phyloP scores from a whole-genome alignment of 768 basidiomycete genomes.

The Lepiota brunneoincarnata region DNA sequence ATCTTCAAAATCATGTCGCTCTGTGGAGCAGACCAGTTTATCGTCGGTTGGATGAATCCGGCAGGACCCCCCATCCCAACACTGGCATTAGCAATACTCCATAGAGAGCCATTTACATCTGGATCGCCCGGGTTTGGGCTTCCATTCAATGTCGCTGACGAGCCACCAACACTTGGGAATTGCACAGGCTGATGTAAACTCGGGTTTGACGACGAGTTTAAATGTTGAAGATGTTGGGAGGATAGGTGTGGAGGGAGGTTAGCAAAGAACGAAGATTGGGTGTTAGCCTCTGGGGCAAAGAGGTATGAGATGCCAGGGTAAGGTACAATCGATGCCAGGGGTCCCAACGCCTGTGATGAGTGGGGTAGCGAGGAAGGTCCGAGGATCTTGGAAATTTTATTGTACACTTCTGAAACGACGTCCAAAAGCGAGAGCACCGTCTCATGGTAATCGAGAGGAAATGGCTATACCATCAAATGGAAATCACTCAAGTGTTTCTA shows the following conservation, averaged over 20 bases:
- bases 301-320: conserved; percentile 84
- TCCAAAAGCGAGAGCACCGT: conserved; percentile 86
- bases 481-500: conserved; percentile 5
- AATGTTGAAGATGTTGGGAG: conserved; percentile 23
- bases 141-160: conserved; percentile 4
- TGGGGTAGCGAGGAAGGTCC: conserved; percentile 78
- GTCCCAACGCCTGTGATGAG: conserved; percentile 70
- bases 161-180: conserved; percentile 7
- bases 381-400: conserved; percentile 80
- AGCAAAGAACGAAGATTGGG: neutral
- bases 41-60: conserved; percentile 41
- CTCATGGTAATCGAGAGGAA: conserved; percentile 86
- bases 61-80: conserved; percentile 18
- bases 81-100: conserved; percentile 66
- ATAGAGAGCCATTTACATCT: conserved; percentile 54
- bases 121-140: conserved; percentile 10
- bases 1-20: conserved; percentile 79
- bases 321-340: conserved; percentile 70
- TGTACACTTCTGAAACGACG: conserved; percentile 86
- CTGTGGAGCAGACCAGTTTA: conserved; percentile 54
- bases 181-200: conserved; percentile 29
- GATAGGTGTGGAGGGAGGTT: conserved; percentile 15
- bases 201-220: conserved; percentile 33
- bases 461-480: conserved; percentile 56
- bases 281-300: conserved; percentile 45